Percentiles rank a stretch among this genome's conserved stretches.
phyloP scores from a whole-genome alignment of 495 filamentous ascomycete genomes.

The Hypoxylon fragiforme region DNA sequence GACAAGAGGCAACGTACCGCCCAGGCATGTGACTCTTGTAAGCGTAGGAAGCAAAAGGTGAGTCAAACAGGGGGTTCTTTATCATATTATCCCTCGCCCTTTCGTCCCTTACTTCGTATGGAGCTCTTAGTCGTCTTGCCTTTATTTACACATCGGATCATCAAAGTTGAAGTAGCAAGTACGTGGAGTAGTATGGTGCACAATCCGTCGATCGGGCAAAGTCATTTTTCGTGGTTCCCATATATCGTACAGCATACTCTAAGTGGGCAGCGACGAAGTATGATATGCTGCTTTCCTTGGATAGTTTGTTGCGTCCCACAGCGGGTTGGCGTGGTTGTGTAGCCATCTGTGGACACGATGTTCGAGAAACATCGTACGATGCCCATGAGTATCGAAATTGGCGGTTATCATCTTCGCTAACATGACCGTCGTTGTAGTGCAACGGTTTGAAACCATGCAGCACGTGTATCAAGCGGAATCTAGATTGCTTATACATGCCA shows the following conservation, averaged over 20 bases:
- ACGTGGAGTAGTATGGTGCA: conserved; percentile 2
- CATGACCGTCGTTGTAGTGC: conserved; percentile 49
- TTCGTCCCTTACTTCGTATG: conserved; percentile 7
- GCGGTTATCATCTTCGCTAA: conserved; percentile 22
- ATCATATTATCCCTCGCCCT: neutral
- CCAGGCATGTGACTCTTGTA: conserved; percentile 76
- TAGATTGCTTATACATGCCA: conserved; percentile 56
- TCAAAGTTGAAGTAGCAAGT: neutral
- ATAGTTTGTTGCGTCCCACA: conserved; percentile 22
- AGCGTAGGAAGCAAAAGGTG: conserved; percentile 77
- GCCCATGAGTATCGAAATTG: conserved; percentile 7
- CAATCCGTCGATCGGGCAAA: neutral
- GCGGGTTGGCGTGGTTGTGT: conserved; percentile 25
- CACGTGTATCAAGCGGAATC: conserved; percentile 63
- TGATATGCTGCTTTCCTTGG: conserved; percentile 18
- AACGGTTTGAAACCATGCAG: conserved; percentile 72
- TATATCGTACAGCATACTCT: conserved; percentile 21
- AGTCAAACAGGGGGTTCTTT: conserved; percentile 33
- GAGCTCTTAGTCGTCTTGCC: conserved; percentile 18
- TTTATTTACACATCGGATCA: conserved; percentile 8
- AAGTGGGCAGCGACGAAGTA: conserved; percentile 13
- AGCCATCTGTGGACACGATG: conserved; percentile 23
- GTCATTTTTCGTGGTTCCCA: conserved; percentile 1
- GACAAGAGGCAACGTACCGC: conserved; percentile 67
- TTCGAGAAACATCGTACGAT: conserved; percentile 11